Percentiles rank a stretch among this genome's conserved stretches.
These are phyloP conservation scores for Aspergillus affinis DNA, from an alignment of 495 filamentous ascomycete species.

Conservation along the genomic window DNA sequence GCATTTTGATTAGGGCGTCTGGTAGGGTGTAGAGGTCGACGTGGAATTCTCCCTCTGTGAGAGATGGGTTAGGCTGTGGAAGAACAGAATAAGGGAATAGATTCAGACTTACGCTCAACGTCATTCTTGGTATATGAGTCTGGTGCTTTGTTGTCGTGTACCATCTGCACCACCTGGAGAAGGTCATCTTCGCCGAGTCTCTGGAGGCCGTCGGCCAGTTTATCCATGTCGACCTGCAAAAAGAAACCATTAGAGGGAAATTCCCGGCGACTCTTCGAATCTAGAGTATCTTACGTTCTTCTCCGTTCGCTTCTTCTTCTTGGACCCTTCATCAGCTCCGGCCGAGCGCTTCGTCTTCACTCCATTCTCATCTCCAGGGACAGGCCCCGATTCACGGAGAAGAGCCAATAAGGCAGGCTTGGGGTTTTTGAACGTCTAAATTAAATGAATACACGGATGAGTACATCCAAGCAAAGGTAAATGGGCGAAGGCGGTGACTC, in stretches of 20 bases:
- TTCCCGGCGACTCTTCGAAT: background rate
- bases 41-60: slow-evolving; percentile 90
- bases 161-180: slow-evolving; percentile 92
- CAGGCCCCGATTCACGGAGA: slow-evolving; percentile 78
- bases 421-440: slow-evolving; percentile 84
- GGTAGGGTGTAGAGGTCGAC: slow-evolving; percentile 97
- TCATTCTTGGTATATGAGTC: slow-evolving; percentile 98
- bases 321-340: slow-evolving; percentile 57
- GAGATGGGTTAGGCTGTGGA: background rate
- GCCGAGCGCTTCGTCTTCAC: slow-evolving; percentile 50
- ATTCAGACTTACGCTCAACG: slow-evolving; percentile 70
- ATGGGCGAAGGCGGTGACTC: slow-evolving; percentile 28
- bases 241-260: slow-evolving; percentile 15
- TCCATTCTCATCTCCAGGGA: slow-evolving; percentile 73
- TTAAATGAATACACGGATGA: background rate
- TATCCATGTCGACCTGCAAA: slow-evolving; percentile 80
- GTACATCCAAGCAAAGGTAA: background rate
- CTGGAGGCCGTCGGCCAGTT: slow-evolving; percentile 89
- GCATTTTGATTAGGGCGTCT: slow-evolving; percentile 74
- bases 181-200: slow-evolving; percentile 85
- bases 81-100: slow-evolving; percentile 5
- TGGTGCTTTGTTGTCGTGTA: slow-evolving; percentile 90
- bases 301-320: slow-evolving; percentile 75
- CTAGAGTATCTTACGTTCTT: slow-evolving; percentile 54
- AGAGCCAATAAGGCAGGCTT: slow-evolving; percentile 72